Evolutionary conservation across 78 protist species (phyloP).

Genomic region (Planoprotostelium fungivorum): DNA sequence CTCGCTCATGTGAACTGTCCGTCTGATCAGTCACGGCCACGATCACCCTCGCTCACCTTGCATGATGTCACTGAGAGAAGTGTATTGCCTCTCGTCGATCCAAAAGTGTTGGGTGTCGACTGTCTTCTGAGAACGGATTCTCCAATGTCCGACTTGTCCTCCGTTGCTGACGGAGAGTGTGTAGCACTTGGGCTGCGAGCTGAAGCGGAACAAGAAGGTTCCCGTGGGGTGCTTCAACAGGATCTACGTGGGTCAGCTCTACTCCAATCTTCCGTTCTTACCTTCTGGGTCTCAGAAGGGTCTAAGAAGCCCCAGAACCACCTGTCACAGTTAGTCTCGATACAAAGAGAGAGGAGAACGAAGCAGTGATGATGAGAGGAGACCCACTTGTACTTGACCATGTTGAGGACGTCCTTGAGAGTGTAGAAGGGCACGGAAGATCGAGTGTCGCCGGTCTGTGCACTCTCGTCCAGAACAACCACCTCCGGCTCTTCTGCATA

Average conservation of each 20-base stretch:
- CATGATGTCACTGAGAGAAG: background rate
- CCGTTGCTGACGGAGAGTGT: background rate
- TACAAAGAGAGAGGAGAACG: too few relatives aligned
- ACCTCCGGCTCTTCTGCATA: background rate
- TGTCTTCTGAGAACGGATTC: background rate
- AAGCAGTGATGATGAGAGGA: background rate
- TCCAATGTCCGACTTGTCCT: background rate
- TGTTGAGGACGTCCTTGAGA: background rate
- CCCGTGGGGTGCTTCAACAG: background rate
- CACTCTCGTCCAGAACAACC: background rate
- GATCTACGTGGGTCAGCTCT: background rate
- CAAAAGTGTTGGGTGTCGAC: background rate
- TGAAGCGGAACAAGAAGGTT: background rate
- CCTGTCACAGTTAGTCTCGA: background rate
- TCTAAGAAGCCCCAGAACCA: background rate
- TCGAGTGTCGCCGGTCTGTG: background rate
- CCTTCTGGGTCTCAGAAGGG: background rate
- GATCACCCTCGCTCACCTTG: background rate
- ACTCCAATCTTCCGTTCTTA: too few relatives aligned
- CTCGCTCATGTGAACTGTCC: background rate
- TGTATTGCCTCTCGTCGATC: background rate
- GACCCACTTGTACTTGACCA: background rate
- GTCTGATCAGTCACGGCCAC: background rate
- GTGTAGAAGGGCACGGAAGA: background rate
- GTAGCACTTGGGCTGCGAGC: background rate